phyloP scores from a whole-genome alignment of 2,329 filamentous ascomycete species.

The Zymoseptoria pseudotritici region DNA sequence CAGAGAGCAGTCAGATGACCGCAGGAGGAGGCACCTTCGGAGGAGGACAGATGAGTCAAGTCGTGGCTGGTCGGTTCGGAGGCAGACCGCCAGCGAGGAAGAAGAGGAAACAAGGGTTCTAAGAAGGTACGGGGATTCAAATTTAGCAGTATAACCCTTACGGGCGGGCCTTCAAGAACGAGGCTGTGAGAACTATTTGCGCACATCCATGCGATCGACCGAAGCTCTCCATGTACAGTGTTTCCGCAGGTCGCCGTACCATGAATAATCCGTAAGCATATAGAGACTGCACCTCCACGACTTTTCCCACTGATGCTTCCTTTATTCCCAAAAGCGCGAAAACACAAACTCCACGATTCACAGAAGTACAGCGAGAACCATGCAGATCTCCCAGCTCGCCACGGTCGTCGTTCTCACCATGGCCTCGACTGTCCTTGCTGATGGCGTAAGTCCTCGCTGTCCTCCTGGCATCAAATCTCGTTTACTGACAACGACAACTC shows the following conservation, averaged over 20 bases:
- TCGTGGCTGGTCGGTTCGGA: slow-evolving; percentile 27
- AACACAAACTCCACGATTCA: neutral
- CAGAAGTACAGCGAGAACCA: neutral
- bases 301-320: neutral
- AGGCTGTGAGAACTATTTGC: neutral
- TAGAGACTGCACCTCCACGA: neutral
- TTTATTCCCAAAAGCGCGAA: neutral
- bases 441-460: neutral
- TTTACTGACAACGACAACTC: neutral
- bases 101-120: slow-evolving; percentile 35
- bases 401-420: neutral
- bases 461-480: neutral
- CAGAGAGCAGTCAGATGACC: slow-evolving; percentile 19
- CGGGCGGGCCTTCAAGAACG: neutral
- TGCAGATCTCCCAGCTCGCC: neutral
- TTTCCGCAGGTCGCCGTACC: neutral
- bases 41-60: slow-evolving; percentile 25
- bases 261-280: neutral
- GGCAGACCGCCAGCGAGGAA: slow-evolving; percentile 35
- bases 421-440: neutral
- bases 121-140: slow-evolving; percentile 3
- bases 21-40: slow-evolving; percentile 2
- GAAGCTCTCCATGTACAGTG: neutral
- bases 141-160: neutral
- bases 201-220: neutral